These are phyloP conservation scores for Thamnidium elegans DNA, from an alignment of 192 early-diverging fungal genomes.

Conservation along the genomic window DNA sequence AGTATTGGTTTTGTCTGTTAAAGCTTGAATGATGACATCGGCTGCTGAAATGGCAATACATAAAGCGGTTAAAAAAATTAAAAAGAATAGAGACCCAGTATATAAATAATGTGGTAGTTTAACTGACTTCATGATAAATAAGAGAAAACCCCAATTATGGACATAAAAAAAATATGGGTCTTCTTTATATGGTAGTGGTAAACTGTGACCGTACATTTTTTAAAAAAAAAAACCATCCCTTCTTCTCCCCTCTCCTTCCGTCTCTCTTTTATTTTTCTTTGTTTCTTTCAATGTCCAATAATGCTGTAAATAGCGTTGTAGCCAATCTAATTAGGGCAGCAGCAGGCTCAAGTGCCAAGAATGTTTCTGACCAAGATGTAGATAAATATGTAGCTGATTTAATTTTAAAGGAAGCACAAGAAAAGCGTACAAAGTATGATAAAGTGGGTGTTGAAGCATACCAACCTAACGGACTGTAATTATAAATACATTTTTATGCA, in stretches of 20 bases:
- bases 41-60: conserved; percentile 51
- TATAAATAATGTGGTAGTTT: conserved; percentile 20
- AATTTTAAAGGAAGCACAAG: conserved; percentile 44
- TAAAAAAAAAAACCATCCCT: too few relatives aligned
- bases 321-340: conserved; percentile 48
- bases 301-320: conserved; percentile 19
- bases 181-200: not conserved
- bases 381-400: conserved; percentile 57
- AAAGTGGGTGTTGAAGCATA: conserved; percentile 40
- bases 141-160: not conserved
- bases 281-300: not conserved
- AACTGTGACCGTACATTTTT: too few relatives aligned
- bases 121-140: conserved; percentile 10
- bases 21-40: conserved; percentile 53
- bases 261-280: not conserved
- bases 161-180: not conserved
- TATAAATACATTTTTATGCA: not conserved
- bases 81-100: conserved; percentile 32
- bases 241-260: not conserved
- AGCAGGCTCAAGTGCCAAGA: conserved; percentile 37
- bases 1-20: conserved; percentile 30
- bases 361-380: conserved; percentile 45
- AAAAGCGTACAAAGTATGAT: conserved; percentile 39
- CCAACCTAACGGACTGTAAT: conserved; percentile 17
- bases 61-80: conserved; percentile 32